These are phyloP conservation scores for Colletotrichum godetiae DNA, from an alignment of 2,329 filamentous ascomycete species.

Conservation along the genomic window DNA sequence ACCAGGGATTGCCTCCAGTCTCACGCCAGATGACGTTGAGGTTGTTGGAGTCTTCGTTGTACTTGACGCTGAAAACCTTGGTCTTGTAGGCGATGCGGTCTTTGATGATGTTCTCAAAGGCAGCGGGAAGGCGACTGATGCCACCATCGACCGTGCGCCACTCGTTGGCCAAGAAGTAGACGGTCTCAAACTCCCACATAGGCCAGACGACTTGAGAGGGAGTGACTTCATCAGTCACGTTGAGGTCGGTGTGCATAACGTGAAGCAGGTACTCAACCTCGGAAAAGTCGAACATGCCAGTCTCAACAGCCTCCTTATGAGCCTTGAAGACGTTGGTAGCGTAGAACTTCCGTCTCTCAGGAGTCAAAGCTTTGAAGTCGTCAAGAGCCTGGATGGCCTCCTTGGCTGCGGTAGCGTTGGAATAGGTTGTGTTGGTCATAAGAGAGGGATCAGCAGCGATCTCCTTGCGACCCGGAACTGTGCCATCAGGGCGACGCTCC, in stretches of 20 bases:
- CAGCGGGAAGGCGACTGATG: constrained; percentile 47
- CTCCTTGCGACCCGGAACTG: constrained; percentile 40
- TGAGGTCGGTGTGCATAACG: constrained; percentile 47
- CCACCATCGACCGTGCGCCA: constrained; percentile 47
- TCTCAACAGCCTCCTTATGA: constrained; percentile 43
- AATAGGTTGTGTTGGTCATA: constrained; percentile 36
- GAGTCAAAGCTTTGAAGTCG: constrained; percentile 40
- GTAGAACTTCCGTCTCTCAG: constrained; percentile 39
- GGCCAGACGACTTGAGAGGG: constrained; percentile 38
- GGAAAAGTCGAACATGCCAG: constrained; percentile 43
- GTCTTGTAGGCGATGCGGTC: constrained; percentile 39
- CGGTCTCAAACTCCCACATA: constrained; percentile 46
- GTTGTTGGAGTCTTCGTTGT: constrained; percentile 38
- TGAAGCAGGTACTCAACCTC: constrained; percentile 47
- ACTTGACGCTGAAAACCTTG: constrained; percentile 40
- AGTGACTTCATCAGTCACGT: constrained; percentile 50
- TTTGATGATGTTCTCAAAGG: constrained; percentile 47
- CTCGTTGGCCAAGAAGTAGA: constrained; percentile 41
- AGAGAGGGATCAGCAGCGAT: constrained; percentile 39
- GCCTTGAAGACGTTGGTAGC: constrained; percentile 44
- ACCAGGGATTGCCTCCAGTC: constrained; percentile 38
- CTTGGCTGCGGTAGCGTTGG: constrained; percentile 40
- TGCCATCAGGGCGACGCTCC: constrained; percentile 43
- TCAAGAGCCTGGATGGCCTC: constrained; percentile 40
- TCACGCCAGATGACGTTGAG: constrained; percentile 38